These are phyloP conservation scores for Leishmania gerbilli DNA, from an alignment of 208 protist species.

Conservation along the genomic window DNA sequence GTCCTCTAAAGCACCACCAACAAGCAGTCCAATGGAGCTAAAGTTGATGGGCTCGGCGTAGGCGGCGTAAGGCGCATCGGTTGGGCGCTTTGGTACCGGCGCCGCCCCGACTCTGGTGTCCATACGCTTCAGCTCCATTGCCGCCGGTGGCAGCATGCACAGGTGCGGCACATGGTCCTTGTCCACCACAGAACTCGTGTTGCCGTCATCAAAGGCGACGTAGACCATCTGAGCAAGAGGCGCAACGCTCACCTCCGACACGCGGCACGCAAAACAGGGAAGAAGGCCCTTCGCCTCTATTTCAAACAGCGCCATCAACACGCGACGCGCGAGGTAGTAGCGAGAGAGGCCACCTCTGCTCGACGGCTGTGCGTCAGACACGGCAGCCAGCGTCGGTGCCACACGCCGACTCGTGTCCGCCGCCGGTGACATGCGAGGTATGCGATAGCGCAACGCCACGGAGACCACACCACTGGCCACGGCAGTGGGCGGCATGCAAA, in stretches of 20 bases:
- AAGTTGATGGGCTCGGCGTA: conserved; percentile 36
- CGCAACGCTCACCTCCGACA: conserved; percentile 46
- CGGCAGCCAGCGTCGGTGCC: conserved; percentile 21
- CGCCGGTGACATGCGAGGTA: conserved; percentile 31
- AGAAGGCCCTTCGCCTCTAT: conserved; percentile 59
- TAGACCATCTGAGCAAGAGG: conserved; percentile 48
- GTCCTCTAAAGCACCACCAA: conserved; percentile 45
- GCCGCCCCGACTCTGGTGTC: conserved; percentile 19
- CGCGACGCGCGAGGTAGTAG: conserved; percentile 39
- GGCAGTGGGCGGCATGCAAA: conserved; percentile 31
- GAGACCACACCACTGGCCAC: conserved; percentile 1
- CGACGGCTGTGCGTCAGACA: conserved; percentile 17
- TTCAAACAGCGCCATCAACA: conserved; percentile 49
- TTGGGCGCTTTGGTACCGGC: background rate
- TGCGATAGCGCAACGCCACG: conserved; percentile 26
- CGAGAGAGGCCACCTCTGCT: conserved; percentile 27
- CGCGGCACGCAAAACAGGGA: conserved; percentile 60
- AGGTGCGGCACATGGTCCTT: conserved; percentile 26
- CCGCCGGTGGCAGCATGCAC: conserved; percentile 53
- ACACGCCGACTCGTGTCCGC: conserved; percentile 22
- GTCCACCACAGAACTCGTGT: conserved; percentile 33
- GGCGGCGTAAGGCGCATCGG: conserved; percentile 7
- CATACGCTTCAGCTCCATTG: conserved; percentile 62
- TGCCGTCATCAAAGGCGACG: conserved; percentile 28
- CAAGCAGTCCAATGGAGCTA: conserved; percentile 47